Base-by-base conservation (phyloP, 1,139 yeast genomes). In the Pichia sp. region DNA sequence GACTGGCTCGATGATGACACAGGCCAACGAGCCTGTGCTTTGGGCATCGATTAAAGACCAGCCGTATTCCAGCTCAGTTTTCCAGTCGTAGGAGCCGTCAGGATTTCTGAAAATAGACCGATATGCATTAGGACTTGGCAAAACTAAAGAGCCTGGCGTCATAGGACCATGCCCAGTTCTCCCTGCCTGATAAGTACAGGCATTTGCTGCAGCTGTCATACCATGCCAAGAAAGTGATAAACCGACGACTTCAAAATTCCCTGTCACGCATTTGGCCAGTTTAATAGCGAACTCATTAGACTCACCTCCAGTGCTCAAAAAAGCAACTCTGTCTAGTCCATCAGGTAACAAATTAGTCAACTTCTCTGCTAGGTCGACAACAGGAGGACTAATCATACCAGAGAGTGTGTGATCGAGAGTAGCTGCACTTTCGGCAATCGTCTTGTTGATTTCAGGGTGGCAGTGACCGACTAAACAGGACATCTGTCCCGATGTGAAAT, bases 181-280 rank as follows among this genome's bases (percentile, higher is more conserved):
- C 27, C 67, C 67, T 2, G 63, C 55, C 50, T 64, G 66, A 44
- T 63, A 64, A 6, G 67, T 64, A 34, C 58, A 58, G 4, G 64
- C 60, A 44, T 53, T 58, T 1, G 68, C 64, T 34, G 63, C 61
- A 16, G 66, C 68, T 1, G 67, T 64, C 68, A 64, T 65, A 27
- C 68, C 68, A 51, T 65, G 68, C 68, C 68, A 65, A 17, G 67
- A 64, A 29, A 63, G 53, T 6, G 66, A 63, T 34, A 64, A 55
- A 10, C 66, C 68, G n/a, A 64, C 67, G 33, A 64, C 55, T 53
- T 65, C 68, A 49, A 56, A 63, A 48, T 63, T 64, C 6, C 65
- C 66, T 6, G 68, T 64, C 46, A 46, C 58, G 8, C 56, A 52
- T 51, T 65, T 65, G 14, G 67, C 67, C 27, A 65, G 56, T 48